Percentiles rank a stretch among this genome's conserved stretches.
phyloP scores from a whole-genome alignment of 2,329 filamentous ascomycete species.

The Lithohypha guttulata region DNA sequence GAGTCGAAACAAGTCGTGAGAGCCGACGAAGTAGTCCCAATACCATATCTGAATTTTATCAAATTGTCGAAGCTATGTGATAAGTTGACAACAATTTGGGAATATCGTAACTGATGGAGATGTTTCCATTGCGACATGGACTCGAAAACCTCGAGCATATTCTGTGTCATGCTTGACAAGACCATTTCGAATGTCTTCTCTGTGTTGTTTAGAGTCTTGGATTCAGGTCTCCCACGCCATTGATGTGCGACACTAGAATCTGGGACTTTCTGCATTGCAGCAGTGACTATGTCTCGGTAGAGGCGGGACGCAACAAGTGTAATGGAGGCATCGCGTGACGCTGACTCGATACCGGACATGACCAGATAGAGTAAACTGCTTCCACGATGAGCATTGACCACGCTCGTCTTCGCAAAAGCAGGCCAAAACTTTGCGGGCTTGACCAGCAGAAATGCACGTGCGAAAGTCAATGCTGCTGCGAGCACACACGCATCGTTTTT shows the following conservation, averaged over 20 bases:
- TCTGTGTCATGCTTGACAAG: constrained; percentile 60
- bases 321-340: constrained; percentile 24
- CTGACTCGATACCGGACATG: constrained; percentile 71
- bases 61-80: constrained; percentile 61
- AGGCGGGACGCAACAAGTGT: constrained; percentile 35
- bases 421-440: constrained; percentile 83
- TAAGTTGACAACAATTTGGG: constrained; percentile 57
- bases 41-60: constrained; percentile 60
- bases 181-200: constrained; percentile 44
- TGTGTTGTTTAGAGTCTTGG: constrained; percentile 2
- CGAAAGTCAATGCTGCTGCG: constrained; percentile 68
- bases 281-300: constrained; percentile 65
- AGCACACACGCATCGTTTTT: constrained; percentile 56
- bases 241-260: neutral
- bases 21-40: constrained; percentile 49
- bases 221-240: constrained; percentile 4
- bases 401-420: constrained; percentile 67
- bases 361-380: constrained; percentile 68
- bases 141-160: constrained; percentile 73
- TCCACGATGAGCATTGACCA: constrained; percentile 66
- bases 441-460: constrained; percentile 59
- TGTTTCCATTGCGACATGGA: constrained; percentile 82
- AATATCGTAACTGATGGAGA: constrained; percentile 54
- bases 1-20: constrained; percentile 54
- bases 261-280: constrained; percentile 46